A percentile compares a stretch with the other conserved stretches of the same genome.
Evolutionary conservation across 805 yeast species (phyloP).

Genomic region (Candida orba): DNA sequence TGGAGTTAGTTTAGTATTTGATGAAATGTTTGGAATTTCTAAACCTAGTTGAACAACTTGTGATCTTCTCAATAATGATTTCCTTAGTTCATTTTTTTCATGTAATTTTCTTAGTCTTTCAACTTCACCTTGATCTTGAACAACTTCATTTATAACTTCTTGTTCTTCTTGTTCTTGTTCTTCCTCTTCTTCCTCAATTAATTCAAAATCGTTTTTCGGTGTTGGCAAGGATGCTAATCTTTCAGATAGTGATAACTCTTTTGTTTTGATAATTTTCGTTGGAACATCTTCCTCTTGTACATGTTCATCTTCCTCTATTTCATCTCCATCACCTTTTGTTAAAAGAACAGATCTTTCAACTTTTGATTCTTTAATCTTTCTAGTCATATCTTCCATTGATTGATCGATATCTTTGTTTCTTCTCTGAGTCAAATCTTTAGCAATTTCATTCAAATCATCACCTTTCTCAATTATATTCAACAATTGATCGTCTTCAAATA

Average conservation of each 20-base stretch:
- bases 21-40: constrained; percentile 30
- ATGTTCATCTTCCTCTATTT: constrained; percentile 11
- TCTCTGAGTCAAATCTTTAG: constrained; percentile 5
- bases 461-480: constrained; percentile 11
- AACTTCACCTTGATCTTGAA: constrained; percentile 19
- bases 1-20: background rate
- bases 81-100: constrained; percentile 9
- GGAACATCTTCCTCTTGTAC: constrained; percentile 5
- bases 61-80: constrained; percentile 33
- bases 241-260: constrained; percentile 3
- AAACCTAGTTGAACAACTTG: constrained; percentile 40
- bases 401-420: constrained; percentile 2
- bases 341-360: constrained; percentile 29
- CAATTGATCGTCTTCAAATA: constrained; percentile 13
- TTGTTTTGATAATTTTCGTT: background rate
- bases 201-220: constrained; percentile 43
- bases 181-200: constrained; percentile 28
- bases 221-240: constrained; percentile 30
- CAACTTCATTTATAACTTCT: background rate
- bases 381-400: constrained; percentile 27
- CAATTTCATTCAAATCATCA: constrained; percentile 6
- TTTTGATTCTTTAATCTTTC: constrained; percentile 32
- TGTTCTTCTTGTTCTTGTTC: background rate
- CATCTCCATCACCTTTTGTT: constrained; percentile 14
- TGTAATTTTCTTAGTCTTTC: constrained; percentile 11